Percentiles rank a stretch among this genome's conserved stretches.
Conservation (phyloP, 2,329 filamentous ascomycete species). For the Trichophyton equinum region DNA sequence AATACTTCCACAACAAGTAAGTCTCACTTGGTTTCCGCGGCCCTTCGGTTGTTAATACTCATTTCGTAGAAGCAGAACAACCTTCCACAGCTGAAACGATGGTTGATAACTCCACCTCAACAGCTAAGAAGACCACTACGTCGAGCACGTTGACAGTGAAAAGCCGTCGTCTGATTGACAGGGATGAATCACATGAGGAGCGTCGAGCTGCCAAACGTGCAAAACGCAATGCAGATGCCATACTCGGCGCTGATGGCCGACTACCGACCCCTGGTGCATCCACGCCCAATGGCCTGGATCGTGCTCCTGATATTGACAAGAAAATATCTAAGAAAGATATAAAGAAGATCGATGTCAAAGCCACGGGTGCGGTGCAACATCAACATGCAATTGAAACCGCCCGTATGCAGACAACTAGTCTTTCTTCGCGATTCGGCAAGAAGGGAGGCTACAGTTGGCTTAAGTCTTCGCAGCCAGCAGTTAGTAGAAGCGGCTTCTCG, state of each 20-base stretch:
- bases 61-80: constrained; percentile 16
- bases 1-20: neutral
- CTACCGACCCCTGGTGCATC: constrained; percentile 50
- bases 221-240: constrained; percentile 46
- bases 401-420: constrained; percentile 57
- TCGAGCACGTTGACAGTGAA: constrained; percentile 35
- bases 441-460: constrained; percentile 39
- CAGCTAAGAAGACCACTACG: constrained; percentile 20
- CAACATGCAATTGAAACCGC: constrained; percentile 74
- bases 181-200: constrained; percentile 62
- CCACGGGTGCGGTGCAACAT: constrained; percentile 65
- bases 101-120: neutral
- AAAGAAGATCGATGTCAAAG: constrained; percentile 60
- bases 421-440: constrained; percentile 37
- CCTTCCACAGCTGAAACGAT: constrained; percentile 8
- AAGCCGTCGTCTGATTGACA: constrained; percentile 50
- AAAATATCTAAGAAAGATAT: constrained; percentile 84
- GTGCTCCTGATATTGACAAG: constrained; percentile 47
- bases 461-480: constrained; percentile 22
- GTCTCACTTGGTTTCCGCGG: neutral
- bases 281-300: constrained; percentile 27
- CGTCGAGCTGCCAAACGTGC: constrained; percentile 54
- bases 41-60: neutral
- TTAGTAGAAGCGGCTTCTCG: constrained; percentile 27
- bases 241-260: constrained; percentile 42